Evolutionary conservation across 148 eudicot genomes (phyloP), one percentile per base, ranked within the genome.

Genomic region (Nepenthes mirabilis): DNA sequence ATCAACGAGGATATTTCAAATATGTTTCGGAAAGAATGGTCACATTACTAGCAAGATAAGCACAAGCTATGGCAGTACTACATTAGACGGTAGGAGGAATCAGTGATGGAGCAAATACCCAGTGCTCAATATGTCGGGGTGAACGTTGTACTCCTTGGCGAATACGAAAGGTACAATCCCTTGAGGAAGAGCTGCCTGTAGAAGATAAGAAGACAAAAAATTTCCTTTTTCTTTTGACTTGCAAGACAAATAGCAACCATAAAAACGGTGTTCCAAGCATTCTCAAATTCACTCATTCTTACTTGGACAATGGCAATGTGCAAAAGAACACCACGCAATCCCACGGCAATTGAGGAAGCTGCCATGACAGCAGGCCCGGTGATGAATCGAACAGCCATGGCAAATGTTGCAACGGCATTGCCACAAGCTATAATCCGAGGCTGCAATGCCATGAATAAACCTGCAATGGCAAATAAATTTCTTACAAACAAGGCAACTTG

Each of bases 351-450:
- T 0, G 97, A 86, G 47, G 97, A 78, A 34, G 88, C 90, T 0
- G 94, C 95, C 97, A 90, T 90, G 14, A 86, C 82, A 35, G 88
- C 90, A 1, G 97, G 97, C 5, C 97, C 97, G 0, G 80, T 68
- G 40, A 90, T 66, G 74, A 90, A 84, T 40, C 97, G 74, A 34
- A 90, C 79, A 2, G 63, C 79, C 74, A 83, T 81, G 43, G 95
- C 68, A 50, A 83, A 83, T n/a, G 86, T 12, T 33, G 97, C 97
- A 35, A 82, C 67, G 0, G 84, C 48, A 62, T 90, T 86, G 34
- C 97, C 97, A 72, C 94, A 86, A 13, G 90, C 94, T 37, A 90
- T 90, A 60, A 86, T 79, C 65, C 66, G 82, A 1, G 95, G 94
- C 63, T 83, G 94, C 53, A 82, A 64, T 11, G 97, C 97, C 97